These are phyloP conservation scores for Taphrina wiesneri DNA, from an alignment of 1,139 yeast species.

Conservation along the genomic window DNA sequence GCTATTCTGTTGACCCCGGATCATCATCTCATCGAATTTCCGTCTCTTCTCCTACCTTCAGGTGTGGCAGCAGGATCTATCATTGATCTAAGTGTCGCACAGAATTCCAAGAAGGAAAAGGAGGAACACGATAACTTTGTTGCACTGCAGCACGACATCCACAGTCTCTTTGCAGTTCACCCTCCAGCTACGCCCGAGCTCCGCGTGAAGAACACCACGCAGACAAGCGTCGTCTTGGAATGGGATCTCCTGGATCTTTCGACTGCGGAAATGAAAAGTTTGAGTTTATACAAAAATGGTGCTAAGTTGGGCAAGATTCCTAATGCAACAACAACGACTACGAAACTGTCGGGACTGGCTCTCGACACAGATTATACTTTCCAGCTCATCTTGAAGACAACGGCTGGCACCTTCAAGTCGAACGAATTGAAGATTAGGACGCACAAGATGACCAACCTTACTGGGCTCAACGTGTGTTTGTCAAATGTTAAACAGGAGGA, in stretches of 20 bases:
- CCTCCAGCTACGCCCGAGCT: conserved; percentile 75
- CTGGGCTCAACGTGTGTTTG: conserved; percentile 88
- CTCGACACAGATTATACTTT: conserved; percentile 80
- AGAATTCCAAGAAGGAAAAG: conserved; percentile 69
- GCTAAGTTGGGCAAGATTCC: conserved; percentile 82
- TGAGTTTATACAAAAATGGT: conserved; percentile 77
- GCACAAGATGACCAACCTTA: conserved; percentile 92
- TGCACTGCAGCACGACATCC: conserved; percentile 70
- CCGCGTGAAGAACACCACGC: conserved; percentile 75
- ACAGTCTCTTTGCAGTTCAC: conserved; percentile 68
- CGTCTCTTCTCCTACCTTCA: conserved; percentile 85
- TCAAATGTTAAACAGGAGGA: conserved; percentile 74
- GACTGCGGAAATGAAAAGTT: conserved; percentile 73
- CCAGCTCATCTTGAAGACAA: conserved; percentile 76
- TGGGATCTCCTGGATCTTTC: conserved; percentile 90
- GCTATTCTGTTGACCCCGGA: conserved; percentile 87
- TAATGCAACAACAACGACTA: conserved; percentile 76
- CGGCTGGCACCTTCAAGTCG: conserved; percentile 81
- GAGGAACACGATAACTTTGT: conserved; percentile 62
- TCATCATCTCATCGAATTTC: conserved; percentile 93
- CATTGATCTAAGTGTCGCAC: conserved; percentile 79
- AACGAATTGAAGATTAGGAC: conserved; percentile 71
- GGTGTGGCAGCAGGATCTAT: conserved; percentile 94
- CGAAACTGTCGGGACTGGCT: conserved; percentile 88
- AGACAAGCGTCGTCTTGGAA: conserved; percentile 89